Evolutionary conservation across 2,329 filamentous ascomycete species (phyloP), one percentile per base, ranked within the genome.

Genomic region (Cladosporium sp.): DNA sequence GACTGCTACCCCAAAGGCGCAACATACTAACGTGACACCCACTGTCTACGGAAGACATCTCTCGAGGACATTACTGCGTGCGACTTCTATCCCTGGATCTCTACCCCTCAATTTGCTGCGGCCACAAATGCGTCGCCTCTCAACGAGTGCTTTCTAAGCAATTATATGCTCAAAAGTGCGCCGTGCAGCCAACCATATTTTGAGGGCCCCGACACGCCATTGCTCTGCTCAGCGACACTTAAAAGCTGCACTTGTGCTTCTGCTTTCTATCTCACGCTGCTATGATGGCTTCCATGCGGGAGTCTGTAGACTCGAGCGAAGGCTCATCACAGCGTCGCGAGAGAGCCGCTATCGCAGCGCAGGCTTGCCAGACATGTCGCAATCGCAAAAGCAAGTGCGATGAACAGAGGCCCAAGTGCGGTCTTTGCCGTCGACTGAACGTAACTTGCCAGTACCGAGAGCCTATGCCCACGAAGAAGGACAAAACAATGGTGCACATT

Each of bases 381-480:
- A 65, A 64, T 44, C 51, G 87, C 70, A 90, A 89, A 76, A 86
- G 88, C 70, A 87, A 84, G 79, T 90, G 87, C 76, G 86, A 88
- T 74, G 87, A 89, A 74, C 80, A 83, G 71, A 80, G 86, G 65
- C 87, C 87, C 21, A 87, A 85, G 75, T 90, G 87, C 74, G 80
- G 84, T 65, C 83, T 85, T 18, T 90, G 87, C 74, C 79, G 82
- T 67, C 82, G 83, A 68, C 83, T 87, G 71, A 82, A 84, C 71
- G 80, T 87, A 68, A 83, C 85, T 47, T 90, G 87, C 74, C 80
- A 81, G 68, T 89, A 89, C 73, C 80, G 85, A 70, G 85, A 87
- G 69, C 85, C 86, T 30, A 82, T 84, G 70, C 86, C 86, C 41
- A 89, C 87, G 63, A 89, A 88, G 73, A 88, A 88, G 76, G 86